phyloP scores from a whole-genome alignment of 2,329 filamentous ascomycete species.

The Epichloe aotearoae region DNA sequence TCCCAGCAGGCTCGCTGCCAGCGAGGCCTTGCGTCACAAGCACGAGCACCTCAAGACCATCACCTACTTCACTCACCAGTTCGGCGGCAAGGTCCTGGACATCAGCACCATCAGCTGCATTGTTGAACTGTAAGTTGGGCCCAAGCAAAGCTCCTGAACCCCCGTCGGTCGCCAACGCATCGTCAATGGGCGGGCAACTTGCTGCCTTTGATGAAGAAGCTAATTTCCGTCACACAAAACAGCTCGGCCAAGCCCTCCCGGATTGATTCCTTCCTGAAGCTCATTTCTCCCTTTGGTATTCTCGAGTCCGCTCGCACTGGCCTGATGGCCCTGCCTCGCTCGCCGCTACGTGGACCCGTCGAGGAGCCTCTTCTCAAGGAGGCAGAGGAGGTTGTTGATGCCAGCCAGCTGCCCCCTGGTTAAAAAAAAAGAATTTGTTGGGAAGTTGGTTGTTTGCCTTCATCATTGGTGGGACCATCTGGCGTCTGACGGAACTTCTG shows the following conservation, averaged over 20 bases:
- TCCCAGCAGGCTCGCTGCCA: slow-evolving; percentile 71
- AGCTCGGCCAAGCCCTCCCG: slow-evolving; percentile 84
- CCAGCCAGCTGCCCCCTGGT: slow-evolving; percentile 89
- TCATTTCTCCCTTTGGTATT: slow-evolving; percentile 88
- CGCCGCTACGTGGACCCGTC: slow-evolving; percentile 63
- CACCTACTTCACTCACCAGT: slow-evolving; percentile 93
- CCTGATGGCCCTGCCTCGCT: slow-evolving; percentile 91
- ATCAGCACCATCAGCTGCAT: slow-evolving; percentile 99
- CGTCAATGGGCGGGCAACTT: too few species aligned
- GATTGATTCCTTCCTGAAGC: slow-evolving; percentile 96
- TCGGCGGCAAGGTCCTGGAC: slow-evolving; percentile 92
- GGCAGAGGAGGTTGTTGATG: slow-evolving; percentile 87
- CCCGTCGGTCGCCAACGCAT: too few species aligned
- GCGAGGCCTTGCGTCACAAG: slow-evolving; percentile 87
- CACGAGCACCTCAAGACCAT: slow-evolving; percentile 95
- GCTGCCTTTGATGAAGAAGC: not conserved
- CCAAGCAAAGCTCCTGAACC: not conserved
- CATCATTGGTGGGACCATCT: not conserved
- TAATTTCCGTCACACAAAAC: not conserved
- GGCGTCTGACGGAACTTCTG: slow-evolving; percentile 9
- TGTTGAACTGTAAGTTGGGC: slow-evolving; percentile 79
- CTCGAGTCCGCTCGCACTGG: slow-evolving; percentile 91
- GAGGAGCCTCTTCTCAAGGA: slow-evolving; percentile 67
- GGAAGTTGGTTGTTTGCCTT: not conserved
- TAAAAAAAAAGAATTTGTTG: slow-evolving; percentile 24